Evolutionary conservation across 345 rosid genomes (phyloP), one percentile per base, ranked within the genome.

Genomic region (Citrus hindsii): DNA sequence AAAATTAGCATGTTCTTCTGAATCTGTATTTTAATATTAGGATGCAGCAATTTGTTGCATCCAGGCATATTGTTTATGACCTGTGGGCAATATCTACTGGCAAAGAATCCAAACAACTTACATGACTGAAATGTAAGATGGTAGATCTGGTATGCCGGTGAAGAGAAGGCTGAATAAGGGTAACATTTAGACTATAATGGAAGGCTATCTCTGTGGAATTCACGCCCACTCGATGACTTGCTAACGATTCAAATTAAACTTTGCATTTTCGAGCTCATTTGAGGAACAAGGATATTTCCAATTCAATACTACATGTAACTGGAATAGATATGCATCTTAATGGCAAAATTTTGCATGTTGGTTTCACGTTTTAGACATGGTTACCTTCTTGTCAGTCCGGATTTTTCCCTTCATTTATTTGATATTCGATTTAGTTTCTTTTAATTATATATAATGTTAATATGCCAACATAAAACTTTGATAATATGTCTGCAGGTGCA

Each of bases 401-500:
- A 56, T 72, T 56, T 24, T 55, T 28, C 42, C 28, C 24, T 72
- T 38, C 75, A 72, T 55, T 72, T 27, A 56, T 56, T 38, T 55
- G 46, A 53, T 71, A 32, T 12, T 56, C 13, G 0, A 7, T 32
- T 56, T 56, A 33, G 13, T 35, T 72, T 32, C 42, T 58, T 72
- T 33, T 33, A 10, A 35, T 58, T 28, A 32, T 4, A 35, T 6
- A 22, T 58, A 5, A 35, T 42, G 38, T 51, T n/a, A 30, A 71
- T 71, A 53, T 14, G 42, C 35, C 10, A 9, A 21, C 59, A 25
- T 55, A 18, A 19, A 70, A 42, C 38, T 73, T 48, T 22, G 30
- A 68, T 69, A 73, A 65, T 64, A 9, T 71, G 65, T 67, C 70
- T 81, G 79, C 86, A 93, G 98, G 95, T 95, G 58, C 87, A 90